Percentiles rank a stretch among this genome's conserved stretches.
These are phyloP conservation scores for Echium plantagineum DNA, from an alignment of 257 asterid genomes.

Conservation along the genomic window DNA sequence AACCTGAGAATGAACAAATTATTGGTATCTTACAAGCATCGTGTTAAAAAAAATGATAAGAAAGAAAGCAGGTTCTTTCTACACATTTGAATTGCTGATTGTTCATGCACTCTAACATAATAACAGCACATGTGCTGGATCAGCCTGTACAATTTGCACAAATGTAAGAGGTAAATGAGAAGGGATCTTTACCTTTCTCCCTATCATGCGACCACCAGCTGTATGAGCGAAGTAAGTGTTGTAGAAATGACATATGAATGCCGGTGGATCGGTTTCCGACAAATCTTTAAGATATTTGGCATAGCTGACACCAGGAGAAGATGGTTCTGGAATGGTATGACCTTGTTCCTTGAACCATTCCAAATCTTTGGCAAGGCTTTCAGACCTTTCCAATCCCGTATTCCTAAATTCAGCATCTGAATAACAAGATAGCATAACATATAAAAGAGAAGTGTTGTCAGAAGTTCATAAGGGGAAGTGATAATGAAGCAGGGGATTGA, in stretches of 20 bases:
- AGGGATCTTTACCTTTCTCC: slow-evolving; percentile 50
- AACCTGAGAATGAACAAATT: slow-evolving; percentile 32
- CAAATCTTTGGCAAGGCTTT: slow-evolving; percentile 56
- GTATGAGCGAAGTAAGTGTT: slow-evolving; percentile 89
- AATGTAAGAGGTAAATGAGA: neutral
- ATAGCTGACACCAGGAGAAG: slow-evolving; percentile 60
- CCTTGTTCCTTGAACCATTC: slow-evolving; percentile 89
- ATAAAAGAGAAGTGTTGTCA: neutral
- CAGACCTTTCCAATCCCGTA: slow-evolving; percentile 89
- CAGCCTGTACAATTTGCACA: neutral
- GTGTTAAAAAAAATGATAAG: neutral
- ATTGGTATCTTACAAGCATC: neutral
- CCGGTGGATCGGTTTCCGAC: slow-evolving; percentile 71
- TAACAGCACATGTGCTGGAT: no score
- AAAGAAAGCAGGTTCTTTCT: no score
- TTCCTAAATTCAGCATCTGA: slow-evolving; percentile 82
- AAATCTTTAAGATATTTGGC: slow-evolving; percentile 55
- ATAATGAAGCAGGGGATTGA: no score
- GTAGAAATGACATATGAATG: slow-evolving; percentile 90
- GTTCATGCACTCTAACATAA: no score
- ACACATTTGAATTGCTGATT: no score
- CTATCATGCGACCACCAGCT: slow-evolving; percentile 99
- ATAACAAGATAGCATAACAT: neutral
- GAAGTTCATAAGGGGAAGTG: neutral
- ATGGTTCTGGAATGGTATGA: slow-evolving; percentile 64